Evolutionary conservation across 2,329 filamentous ascomycete genomes (phyloP).

Genomic region (Coniochaeta sp.): DNA sequence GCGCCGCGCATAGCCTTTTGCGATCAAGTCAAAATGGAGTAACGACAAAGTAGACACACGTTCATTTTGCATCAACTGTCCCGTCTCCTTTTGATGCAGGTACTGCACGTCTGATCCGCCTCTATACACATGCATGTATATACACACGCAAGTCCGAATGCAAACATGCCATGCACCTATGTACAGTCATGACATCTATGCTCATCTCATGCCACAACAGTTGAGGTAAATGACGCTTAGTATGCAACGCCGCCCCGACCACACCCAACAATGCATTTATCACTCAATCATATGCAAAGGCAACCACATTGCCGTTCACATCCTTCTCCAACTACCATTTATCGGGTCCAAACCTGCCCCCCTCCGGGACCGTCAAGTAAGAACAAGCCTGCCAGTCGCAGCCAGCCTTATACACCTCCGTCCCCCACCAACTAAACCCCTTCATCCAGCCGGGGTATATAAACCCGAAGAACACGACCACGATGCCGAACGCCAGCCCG

Average conservation of each 20-base stretch:
- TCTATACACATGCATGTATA: too few relatives aligned
- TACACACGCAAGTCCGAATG: not conserved
- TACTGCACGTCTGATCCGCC: too few relatives aligned
- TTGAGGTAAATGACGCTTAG: not conserved
- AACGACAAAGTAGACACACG: too few relatives aligned
- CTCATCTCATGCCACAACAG: not conserved
- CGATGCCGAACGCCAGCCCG: conserved; percentile 72
- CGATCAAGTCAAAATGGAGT: too few relatives aligned
- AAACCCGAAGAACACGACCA: conserved; percentile 80
- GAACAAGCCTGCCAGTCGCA: conserved; percentile 81
- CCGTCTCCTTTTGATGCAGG: too few relatives aligned
- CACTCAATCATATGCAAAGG: not conserved
- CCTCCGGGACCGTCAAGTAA: conserved; percentile 56
- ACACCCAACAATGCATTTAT: not conserved
- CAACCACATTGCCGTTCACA: not conserved
- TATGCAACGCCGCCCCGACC: not conserved
- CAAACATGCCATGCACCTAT: not conserved
- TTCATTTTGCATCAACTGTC: too few relatives aligned
- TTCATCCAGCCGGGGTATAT: conserved; percentile 73
- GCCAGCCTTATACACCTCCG: conserved; percentile 75
- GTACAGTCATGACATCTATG: not conserved
- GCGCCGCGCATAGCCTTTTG: too few relatives aligned
- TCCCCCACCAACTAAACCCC: conserved; percentile 80
- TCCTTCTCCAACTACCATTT: conserved; percentile 35
- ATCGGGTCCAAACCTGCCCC: conserved; percentile 59